These are phyloP conservation scores for Chalciporus sp. DNA, from an alignment of 1,284 basidiomycete genomes.

Conservation along the genomic window DNA sequence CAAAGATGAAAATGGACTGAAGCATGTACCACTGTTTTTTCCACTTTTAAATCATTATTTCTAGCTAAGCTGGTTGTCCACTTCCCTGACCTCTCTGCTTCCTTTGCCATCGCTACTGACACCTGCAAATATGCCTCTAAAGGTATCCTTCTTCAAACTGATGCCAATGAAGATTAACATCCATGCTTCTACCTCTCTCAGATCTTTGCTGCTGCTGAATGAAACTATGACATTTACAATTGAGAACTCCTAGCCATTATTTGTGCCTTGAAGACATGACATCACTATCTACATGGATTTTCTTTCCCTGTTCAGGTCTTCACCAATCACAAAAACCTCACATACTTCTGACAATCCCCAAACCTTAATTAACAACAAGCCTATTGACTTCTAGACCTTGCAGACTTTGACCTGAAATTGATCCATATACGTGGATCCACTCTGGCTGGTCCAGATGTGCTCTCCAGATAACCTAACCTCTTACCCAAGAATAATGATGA, in stretches of 20 bases:
- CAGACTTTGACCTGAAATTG: constrained; percentile 40
- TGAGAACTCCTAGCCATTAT: constrained; percentile 50
- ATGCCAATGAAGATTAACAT: constrained; percentile 30
- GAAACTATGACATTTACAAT: constrained; percentile 51
- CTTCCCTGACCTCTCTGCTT: neutral
- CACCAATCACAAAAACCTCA: constrained; percentile 49
- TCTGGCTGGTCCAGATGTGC: constrained; percentile 39
- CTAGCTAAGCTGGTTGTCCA: too few species aligned
- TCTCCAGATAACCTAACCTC: constrained; percentile 29
- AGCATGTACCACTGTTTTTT: neutral
- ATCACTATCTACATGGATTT: constrained; percentile 38
- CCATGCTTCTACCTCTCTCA: constrained; percentile 35
- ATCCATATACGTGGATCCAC: constrained; percentile 39
- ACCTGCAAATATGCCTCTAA: constrained; percentile 7
- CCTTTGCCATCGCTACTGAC: constrained; percentile 11
- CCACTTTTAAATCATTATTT: too few species aligned
- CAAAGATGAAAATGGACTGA: neutral
- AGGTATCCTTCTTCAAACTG: constrained; percentile 29
- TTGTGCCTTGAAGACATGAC: constrained; percentile 40
- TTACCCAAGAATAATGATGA: neutral
- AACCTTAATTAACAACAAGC: too few species aligned
- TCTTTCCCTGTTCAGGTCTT: constrained; percentile 29
- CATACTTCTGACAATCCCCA: constrained; percentile 40
- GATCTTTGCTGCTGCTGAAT: constrained; percentile 29
- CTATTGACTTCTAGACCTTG: constrained; percentile 41